Percentiles rank a stretch among this genome's conserved stretches.
Evolutionary conservation across 2,329 filamentous ascomycete species (phyloP).

Genomic region (Scytalidium lignicola): DNA sequence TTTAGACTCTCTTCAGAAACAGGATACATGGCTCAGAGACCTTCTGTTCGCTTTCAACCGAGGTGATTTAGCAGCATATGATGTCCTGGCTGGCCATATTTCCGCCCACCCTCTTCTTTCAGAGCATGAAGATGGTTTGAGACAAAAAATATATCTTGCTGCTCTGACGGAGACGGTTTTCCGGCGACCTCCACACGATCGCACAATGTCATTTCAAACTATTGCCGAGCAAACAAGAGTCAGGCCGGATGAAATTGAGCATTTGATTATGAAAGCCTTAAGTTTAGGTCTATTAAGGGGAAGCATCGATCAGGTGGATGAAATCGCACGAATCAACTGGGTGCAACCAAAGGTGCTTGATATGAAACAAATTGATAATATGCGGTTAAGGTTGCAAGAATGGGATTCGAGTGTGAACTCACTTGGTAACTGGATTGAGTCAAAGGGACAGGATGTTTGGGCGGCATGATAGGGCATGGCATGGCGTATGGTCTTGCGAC

Average conservation of each 20-base stretch:
- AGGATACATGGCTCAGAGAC: constrained; percentile 83
- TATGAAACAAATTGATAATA: constrained; percentile 88
- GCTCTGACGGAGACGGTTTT: constrained; percentile 95
- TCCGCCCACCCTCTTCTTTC: constrained; percentile 73
- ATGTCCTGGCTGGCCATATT: constrained; percentile 76
- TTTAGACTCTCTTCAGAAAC: constrained; percentile 75
- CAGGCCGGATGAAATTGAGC: constrained; percentile 85
- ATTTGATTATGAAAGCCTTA: constrained; percentile 98
- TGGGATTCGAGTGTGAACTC: constrained; percentile 97
- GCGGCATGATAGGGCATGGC: constrained; percentile 54
- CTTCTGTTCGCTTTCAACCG: constrained; percentile 98
- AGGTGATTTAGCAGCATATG: constrained; percentile 84
- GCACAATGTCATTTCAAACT: constrained; percentile 84
- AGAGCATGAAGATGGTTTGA: constrained; percentile 76
- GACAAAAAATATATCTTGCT: constrained; percentile 97
- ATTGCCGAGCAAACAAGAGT: constrained; percentile 94
- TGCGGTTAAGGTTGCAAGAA: constrained; percentile 81
- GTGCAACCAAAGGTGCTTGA: constrained; percentile 98
- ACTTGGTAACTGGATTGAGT: constrained; percentile 95
- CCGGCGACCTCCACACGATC: constrained; percentile 89
- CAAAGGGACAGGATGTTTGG: constrained; percentile 92
- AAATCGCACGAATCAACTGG: constrained; percentile 94
- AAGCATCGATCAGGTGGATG: constrained; percentile 93
- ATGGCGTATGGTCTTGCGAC: constrained; percentile 13
- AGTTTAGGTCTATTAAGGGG: constrained; percentile 85